phyloP scores from a whole-genome alignment of 164 flowering plant species.

The Echeveria elegans region DNA sequence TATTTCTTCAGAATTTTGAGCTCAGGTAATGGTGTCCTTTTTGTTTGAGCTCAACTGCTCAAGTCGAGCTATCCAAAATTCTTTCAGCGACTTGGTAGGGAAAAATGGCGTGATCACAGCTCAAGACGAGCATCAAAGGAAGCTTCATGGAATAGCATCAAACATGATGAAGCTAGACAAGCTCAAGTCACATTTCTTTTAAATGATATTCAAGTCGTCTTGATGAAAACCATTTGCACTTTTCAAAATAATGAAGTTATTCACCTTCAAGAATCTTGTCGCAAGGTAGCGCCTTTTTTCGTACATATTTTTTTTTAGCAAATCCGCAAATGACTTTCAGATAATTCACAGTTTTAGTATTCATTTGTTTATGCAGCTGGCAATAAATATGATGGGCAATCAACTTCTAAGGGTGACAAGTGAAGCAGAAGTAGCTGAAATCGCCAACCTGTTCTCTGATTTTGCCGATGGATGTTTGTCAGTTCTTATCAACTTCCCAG shows the following conservation, averaged over 20 bases:
- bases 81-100: slow-evolving; percentile 80
- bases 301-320: slow-evolving; percentile 19
- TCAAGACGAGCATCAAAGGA: slow-evolving; percentile 77
- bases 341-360: neutral
- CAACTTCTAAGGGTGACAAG: slow-evolving; percentile 63
- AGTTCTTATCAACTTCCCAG: slow-evolving; percentile 63
- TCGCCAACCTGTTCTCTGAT: slow-evolving; percentile 64
- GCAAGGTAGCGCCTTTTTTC: slow-evolving; percentile 46
- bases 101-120: slow-evolving; percentile 73
- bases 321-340: neutral
- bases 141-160: slow-evolving; percentile 64
- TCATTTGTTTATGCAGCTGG: slow-evolving; percentile 30
- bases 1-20: too few relatives aligned
- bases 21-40: too few relatives aligned
- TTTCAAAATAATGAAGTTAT: slow-evolving; percentile 35
- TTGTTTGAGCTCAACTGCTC: too few relatives aligned
- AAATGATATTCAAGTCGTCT: slow-evolving; percentile 50
- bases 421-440: slow-evolving; percentile 58
- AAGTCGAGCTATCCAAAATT: slow-evolving; percentile 80
- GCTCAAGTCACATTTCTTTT: slow-evolving; percentile 57
- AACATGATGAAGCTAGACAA: slow-evolving; percentile 72
- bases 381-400: slow-evolving; percentile 74
- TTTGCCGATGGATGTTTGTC: slow-evolving; percentile 86
- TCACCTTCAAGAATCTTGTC: slow-evolving; percentile 67
- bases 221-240: slow-evolving; percentile 39